Evolutionary conservation across 169 alveolate genomes (phyloP), one percentile per base, ranked within the genome.

Genomic region (Theileria annulata): DNA sequence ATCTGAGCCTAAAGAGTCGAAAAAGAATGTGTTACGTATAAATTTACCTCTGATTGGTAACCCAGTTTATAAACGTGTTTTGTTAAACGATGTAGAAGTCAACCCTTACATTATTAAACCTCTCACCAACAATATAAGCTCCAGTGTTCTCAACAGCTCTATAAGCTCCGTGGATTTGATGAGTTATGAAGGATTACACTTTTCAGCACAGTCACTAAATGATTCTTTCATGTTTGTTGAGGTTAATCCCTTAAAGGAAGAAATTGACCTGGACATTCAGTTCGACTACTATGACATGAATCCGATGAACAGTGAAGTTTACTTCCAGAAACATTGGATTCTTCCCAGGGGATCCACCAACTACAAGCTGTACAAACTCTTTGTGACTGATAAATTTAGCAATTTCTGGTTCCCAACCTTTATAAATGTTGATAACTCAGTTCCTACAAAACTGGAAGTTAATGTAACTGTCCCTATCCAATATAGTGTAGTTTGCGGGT

Each of bases 331-430:
- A 9, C 84, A 84, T 37, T 84, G 87, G 90, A 23, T 84, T 30
- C 71, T 82, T 48, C 89, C 89, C n/a, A 33, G 89, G 19, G 79
- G 85, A 23, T 66, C 89, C 2, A 77, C 89, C n/a, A 82, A 79
- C 56, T 82, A 82, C 64, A 2, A 49, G 35, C 68, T 64, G 31
- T 82, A 82, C 35, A 33, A 59, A 9, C 28, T 75, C 13, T 64
- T 82, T 48, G 21, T 49, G 13, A 51, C 89, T 25, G 47, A 64
- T 19, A 59, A 69, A 5, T 21, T 19, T 12, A 64, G 89, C 25
- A 74, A 75, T 8, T 1, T 54, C 25, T 82, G 89, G 89, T 82
- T 82, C 54, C 89, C 89, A 0, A 82, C 84, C 6, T 67, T 70
- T n/a, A 2, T 64, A 25, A 13, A 60, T 54, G 21, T 19, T 4